Evolutionary conservation across 139 green algal genomes (phyloP), one percentile per base, ranked within the genome.

Genomic region (Chlamydomonas sphaeroides): DNA sequence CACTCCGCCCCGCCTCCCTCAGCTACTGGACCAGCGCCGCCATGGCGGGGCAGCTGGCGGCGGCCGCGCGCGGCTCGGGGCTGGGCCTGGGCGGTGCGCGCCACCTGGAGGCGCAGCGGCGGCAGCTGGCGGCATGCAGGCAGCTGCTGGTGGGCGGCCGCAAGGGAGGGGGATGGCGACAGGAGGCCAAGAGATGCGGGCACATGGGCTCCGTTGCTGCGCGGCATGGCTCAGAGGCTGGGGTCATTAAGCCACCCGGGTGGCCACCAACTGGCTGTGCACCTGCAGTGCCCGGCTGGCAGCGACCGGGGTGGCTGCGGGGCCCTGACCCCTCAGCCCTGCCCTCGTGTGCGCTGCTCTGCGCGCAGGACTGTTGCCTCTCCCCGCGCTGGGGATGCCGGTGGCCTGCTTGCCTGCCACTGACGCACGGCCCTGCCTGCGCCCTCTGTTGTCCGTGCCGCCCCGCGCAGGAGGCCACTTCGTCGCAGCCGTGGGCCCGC

Each of bases 1-100:
- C n/a, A n/a, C n/a, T n/a, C n/a, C n/a, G n/a, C n/a, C n/a, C n/a
- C n/a, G n/a, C n/a, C n/a, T n/a, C n/a, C n/a, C n/a, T n/a, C n/a
- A n/a, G n/a, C 23, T 80, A 71, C 30, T 80, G 74, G 74, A 59
- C 74, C 0, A 56, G 56, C 3, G 74, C 74, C 0, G 61, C 59
- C 3, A 28, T 49, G 53, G 17, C 25, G 35, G 21, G 25, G 49
- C 28, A 36, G 51, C 35, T 5, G 48, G 69, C 30, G 18, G 33
- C 21, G 48, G 68, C 6, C 45, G 45, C 28, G 42, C 32, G 35
- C 36, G 56, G 36, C 14, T 30, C 59, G 59, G 59, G 18, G 59
- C 30, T 82, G 20, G 32, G n/a, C 1, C 75, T 70, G 59, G 73
- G 73, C 17, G 32, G 17, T 1, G 73, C 61, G 73, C 36, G 42